Evolutionary conservation across 208 protist species (phyloP), one percentile per base, ranked within the genome.

Genomic region (Wallacemonas sp.): DNA sequence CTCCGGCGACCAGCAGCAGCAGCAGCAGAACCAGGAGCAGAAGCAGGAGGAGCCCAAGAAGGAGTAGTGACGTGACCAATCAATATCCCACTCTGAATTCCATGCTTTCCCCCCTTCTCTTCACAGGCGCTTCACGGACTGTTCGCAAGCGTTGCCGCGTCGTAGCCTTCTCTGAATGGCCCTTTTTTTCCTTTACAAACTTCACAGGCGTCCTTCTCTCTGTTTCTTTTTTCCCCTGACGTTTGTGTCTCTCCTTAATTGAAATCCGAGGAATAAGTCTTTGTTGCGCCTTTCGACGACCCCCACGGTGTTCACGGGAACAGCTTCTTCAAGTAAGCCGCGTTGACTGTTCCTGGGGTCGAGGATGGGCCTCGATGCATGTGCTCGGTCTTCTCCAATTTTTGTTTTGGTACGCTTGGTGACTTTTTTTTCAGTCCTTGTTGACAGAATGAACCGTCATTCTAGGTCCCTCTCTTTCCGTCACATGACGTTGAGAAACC

Each of bases 21-120:
- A n/a, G n/a, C n/a, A 61, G 70, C 68, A 80, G 44, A 58, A 80
- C 34, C 62, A 80, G 44, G 16, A 74, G 34, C 49, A 69, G 39
- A 1, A 65, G 56, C 73, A 58, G 9, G 27, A 57, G 5, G 57
- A 41, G 38, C 23, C 57, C 44, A 80, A 58, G 21, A 61, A 57
- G 14, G 62, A 41, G 38, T 46, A 64, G 17, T 8, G 17, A 71
- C 41, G 56, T 56, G 8, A 26, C 5, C 19, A 39, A 58, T 36
- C 6, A 41, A 41, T 41, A 41, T 41, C 36, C 36, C 14, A 6
- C 14, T 41, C 36, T 6, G 36, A 17, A 14, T 41, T 41, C 14
- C 36, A 17, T 41, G 36, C 9, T 41, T 41, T 41, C 14, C 36
- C 14, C 36, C 44, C 1, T 46, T 54, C 24, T 48, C 27, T 65